Evolutionary conservation across 768 basidiomycete species (phyloP).

Genomic region (Erythrobasidium yunnanense): DNA sequence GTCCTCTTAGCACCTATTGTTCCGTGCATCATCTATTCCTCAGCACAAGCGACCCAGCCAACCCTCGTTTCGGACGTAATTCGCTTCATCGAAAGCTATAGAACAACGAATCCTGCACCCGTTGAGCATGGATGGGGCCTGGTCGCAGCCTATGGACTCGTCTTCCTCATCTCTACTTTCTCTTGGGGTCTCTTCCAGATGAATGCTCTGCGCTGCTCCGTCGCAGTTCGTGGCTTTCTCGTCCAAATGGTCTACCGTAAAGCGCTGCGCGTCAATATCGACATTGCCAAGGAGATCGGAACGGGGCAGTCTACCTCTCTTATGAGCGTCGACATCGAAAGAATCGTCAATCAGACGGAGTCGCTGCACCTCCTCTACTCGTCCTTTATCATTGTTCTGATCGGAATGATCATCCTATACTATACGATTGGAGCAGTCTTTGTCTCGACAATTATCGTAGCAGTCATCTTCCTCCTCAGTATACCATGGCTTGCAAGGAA

Average conservation of each 20-base stretch:
- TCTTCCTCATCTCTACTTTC: slow-evolving; percentile 22
- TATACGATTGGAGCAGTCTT: slow-evolving; percentile 5
- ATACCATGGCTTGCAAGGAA: background rate
- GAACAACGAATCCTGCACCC: background rate
- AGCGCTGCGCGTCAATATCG: slow-evolving; percentile 4
- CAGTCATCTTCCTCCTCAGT: slow-evolving; percentile 12
- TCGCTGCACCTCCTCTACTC: slow-evolving; percentile 25
- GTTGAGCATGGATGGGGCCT: slow-evolving; percentile 15
- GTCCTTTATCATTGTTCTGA: slow-evolving; percentile 13
- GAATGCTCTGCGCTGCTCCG: slow-evolving; percentile 12
- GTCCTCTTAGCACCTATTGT: slow-evolving; percentile 16
- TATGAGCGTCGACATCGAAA: slow-evolving; percentile 25
- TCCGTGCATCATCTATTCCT: slow-evolving; percentile 11
- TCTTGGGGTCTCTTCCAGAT: slow-evolving; percentile 24
- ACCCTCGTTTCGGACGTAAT: slow-evolving; percentile 17
- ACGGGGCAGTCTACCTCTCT: slow-evolving; percentile 1
- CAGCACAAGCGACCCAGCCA: slow-evolving; percentile 22
- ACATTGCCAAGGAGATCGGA: slow-evolving; percentile 20
- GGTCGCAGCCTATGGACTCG: slow-evolving; percentile 14
- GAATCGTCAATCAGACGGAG: slow-evolving; percentile 10
- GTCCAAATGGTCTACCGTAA: slow-evolving; percentile 26
- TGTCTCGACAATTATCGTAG: slow-evolving; percentile 5
- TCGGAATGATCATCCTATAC: slow-evolving; percentile 26
- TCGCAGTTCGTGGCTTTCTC: slow-evolving; percentile 18
- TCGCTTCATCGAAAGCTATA: slow-evolving; percentile 11